Base-by-base conservation (phyloP, 805 yeast species). In the Schizosaccharomyces cryophilus region DNA sequence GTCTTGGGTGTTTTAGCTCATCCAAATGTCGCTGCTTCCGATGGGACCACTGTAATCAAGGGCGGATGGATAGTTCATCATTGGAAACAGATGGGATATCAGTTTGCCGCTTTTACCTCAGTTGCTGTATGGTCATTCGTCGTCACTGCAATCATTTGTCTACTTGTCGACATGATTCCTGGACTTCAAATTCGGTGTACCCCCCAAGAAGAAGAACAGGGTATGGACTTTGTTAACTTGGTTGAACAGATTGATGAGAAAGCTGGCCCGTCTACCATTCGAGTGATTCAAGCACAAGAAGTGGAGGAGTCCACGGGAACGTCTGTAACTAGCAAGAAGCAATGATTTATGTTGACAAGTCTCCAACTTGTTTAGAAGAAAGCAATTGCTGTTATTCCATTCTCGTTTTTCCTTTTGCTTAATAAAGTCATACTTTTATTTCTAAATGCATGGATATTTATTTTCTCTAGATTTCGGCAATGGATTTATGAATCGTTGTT, bases 1-100 rank as follows among this genome's bases (percentile, higher is more conserved):
- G 70, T 85, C 72, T 89, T 96, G 35, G 96, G 95, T 70, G 76
- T 90, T 65, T 89, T 90, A 71, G 95, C 97, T 47, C 95, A 95
- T 62, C 94, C 88, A 73, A 87, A 89, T 73, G 82, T 89, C 66
- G 84, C 94, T 58, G 40, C 88, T 87, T 54, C 71, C 85, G 15
- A 54, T 5, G 95, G 89, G 68, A 94, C 87, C 61, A 61, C 67
- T 24, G 72, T 80, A 13, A 78, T 75, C 19, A 85, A 48, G 11
- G 85, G 65, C 96, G 66, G 97, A 64, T 90, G 97, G 96, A 74
- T 90, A 68, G 87, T 87, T 78, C 89, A 87, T 69, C 82, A 89
- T 77, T 90, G 78, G 73, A 79, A 74, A 62, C 97, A 90, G 76
- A 81, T 90, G 64, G 96, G 96, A 64, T 87, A 83, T 76, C 96